Conservation (phyloP, 305 asterid genomes). For the Solanum chacoense region DNA sequence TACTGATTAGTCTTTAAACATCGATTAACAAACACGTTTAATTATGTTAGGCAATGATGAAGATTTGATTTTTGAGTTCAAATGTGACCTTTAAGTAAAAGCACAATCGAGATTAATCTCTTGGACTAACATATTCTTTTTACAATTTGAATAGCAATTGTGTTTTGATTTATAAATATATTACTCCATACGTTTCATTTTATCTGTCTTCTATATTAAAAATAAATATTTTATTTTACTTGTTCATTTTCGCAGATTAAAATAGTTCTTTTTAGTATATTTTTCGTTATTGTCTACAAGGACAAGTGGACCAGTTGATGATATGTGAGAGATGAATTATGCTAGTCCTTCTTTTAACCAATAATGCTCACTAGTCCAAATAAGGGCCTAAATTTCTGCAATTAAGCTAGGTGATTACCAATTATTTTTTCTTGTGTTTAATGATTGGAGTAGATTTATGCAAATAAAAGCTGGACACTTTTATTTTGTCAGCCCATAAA, state of each 20-base stretch:
- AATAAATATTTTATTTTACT: background rate
- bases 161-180: background rate
- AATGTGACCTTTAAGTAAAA: background rate
- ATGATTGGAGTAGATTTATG: background rate
- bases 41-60: background rate
- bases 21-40: background rate
- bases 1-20: background rate
- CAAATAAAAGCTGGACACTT: background rate
- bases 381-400: background rate
- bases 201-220: accelerated
- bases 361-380: background rate
- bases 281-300: background rate
- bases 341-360: background rate
- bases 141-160: background rate
- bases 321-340: background rate
- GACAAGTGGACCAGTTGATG: background rate
- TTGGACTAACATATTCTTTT: background rate
- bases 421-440: background rate
- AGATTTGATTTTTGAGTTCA: background rate
- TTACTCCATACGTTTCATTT: background rate
- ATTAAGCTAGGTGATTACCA: background rate
- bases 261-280: background rate
- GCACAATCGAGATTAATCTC: background rate
- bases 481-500: background rate
- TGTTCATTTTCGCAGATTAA: too few species aligned